Evolutionary conservation across 495 filamentous ascomycete genomes (phyloP), one percentile per base, ranked within the genome.

Genomic region (Astrothelium macrocarpum): DNA sequence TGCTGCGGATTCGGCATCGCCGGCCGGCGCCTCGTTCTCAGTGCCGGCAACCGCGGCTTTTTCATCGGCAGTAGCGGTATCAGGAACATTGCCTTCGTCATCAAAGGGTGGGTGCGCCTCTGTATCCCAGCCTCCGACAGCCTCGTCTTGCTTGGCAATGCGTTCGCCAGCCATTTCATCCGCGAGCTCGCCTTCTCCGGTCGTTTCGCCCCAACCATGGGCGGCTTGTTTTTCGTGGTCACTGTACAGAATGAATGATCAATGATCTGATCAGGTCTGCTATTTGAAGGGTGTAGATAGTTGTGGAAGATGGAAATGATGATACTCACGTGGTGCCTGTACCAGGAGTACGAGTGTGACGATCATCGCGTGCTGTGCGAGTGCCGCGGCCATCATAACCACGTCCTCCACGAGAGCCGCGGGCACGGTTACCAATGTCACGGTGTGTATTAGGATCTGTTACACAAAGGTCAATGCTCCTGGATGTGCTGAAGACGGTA

Each of bases 181-280:
- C 66, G 87, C 86, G 77, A 84, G 87, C 77, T 91, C 88, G 71
- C 84, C 87, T 32, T 84, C 78, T 73, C 91, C 94, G 62, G 81
- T 81, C 72, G 80, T 87, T 70, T 91, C 93, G 71, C 93, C 94
- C 94, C 94, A 98, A 66, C 90, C 88, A 73, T 90, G 89, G 72
- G 84, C 85, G 70, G 90, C 87, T 79, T 95, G 89, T 85, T 97
- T 98, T 72, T 90, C 89, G 71, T 91, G 88, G 69, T 95, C 91
- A 68, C 91, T 89, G 56, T 39, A 58, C 58, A 29, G 58, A 20
- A 46, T 59, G n/a, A 77, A 62, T 65, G 65, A 26, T 63, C 31
- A 29, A 34, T 66, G 67, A 73, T 72, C 67, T 66, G 29, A 60
- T 29, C 20, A 53, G 11, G 20, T 18, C 7, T 11, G 31, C 7